Percentiles rank a stretch among this genome's conserved stretches.
Evolutionary conservation across 1,284 basidiomycete species (phyloP).

Genomic region (Ganoderma boninense): DNA sequence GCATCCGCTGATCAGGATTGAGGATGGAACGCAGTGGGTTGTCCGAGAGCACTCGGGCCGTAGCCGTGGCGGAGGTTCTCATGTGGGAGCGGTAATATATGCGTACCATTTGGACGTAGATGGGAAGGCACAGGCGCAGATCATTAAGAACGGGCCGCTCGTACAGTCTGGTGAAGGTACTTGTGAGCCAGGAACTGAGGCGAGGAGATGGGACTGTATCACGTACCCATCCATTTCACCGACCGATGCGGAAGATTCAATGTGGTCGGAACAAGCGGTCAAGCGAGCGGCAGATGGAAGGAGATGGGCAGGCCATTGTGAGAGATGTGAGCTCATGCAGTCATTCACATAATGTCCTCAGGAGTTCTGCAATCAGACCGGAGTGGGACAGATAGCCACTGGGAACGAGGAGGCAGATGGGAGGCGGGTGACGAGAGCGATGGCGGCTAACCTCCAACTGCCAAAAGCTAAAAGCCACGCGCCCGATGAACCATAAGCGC

Average conservation of each 20-base stretch:
- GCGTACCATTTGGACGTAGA: neutral
- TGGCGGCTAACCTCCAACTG: neutral
- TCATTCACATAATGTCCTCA: neutral
- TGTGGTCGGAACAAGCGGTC: neutral
- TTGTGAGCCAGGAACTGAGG: conserved; percentile 1
- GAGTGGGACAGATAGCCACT: neutral
- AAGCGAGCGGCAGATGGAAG: neutral
- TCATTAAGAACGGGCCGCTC: neutral
- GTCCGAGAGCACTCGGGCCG: neutral
- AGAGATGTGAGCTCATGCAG: neutral
- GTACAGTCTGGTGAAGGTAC: neutral
- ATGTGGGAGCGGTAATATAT: neutral
- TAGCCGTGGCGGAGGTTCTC: neutral
- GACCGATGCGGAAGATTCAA: neutral
- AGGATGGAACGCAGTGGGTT: neutral
- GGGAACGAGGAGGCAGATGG: neutral
- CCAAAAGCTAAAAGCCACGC: conserved; percentile 3
- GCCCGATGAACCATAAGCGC: neutral
- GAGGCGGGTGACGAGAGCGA: neutral
- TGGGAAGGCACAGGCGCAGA: neutral
- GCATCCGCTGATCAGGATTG: conserved; percentile 19
- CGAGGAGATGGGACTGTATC: neutral
- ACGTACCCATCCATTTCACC: neutral
- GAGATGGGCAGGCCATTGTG: neutral
- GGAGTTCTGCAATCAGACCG: neutral